Conservation (phyloP, 805 yeast species). For the Candida krabiensis region DNA sequence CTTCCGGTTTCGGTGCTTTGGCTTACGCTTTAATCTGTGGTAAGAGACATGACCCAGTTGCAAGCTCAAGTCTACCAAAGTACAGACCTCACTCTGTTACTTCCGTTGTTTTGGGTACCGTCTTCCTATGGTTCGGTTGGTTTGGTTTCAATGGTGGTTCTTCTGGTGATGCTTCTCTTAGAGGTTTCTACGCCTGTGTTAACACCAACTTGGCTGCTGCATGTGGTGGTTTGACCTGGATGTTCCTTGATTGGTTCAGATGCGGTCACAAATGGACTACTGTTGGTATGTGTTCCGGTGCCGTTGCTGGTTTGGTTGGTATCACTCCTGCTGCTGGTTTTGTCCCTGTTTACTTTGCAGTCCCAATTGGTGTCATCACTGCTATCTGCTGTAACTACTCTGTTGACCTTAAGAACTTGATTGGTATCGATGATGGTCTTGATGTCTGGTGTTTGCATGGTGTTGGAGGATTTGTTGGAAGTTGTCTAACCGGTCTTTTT, state of each 20-base stretch:
- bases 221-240: slow-evolving; percentile 90
- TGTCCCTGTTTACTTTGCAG: slow-evolving; percentile 88
- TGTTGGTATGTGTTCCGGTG: slow-evolving; percentile 92
- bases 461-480: slow-evolving; percentile 87
- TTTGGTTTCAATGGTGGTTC: slow-evolving; percentile 99
- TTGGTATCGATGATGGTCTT: slow-evolving; percentile 89
- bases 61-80: slow-evolving; percentile 71
- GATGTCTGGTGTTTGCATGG: slow-evolving; percentile 95
- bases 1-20: slow-evolving; percentile 92
- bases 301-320: slow-evolving; percentile 90
- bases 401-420: slow-evolving; percentile 69
- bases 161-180: slow-evolving; percentile 87
- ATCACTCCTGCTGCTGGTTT: slow-evolving; percentile 97
- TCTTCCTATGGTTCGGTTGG: slow-evolving; percentile 98
- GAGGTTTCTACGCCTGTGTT: slow-evolving; percentile 92
- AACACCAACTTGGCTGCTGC: slow-evolving; percentile 95
- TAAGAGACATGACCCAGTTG: slow-evolving; percentile 81
- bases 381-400: slow-evolving; percentile 81
- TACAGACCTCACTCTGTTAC: slow-evolving; percentile 94
- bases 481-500: slow-evolving; percentile 83
- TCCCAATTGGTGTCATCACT: slow-evolving; percentile 78
- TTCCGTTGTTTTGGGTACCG: slow-evolving; percentile 87
- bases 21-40: slow-evolving; percentile 92
- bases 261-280: slow-evolving; percentile 89
- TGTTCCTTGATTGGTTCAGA: slow-evolving; percentile 85